Evolutionary conservation across 129 eudicot genomes (phyloP), one percentile per base, ranked within the genome.

Genomic region (Helianthus tuberosus): DNA sequence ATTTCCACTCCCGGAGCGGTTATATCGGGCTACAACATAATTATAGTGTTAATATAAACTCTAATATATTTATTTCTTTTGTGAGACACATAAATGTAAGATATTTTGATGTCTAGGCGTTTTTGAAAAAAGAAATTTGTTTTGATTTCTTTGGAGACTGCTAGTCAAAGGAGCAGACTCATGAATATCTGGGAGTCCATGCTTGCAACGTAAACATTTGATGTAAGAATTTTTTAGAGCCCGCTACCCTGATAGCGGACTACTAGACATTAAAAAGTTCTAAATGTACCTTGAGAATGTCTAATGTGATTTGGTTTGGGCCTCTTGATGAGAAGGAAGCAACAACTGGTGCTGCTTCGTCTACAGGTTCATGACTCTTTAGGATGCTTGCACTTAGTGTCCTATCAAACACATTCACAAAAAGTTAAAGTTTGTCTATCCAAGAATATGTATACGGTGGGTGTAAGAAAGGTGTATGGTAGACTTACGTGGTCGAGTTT

Each of bases 291-390:
- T 87, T 89, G 63, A 87, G 92, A 58, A 89, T 73, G 77, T 89
- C 89, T 1, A 12, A 69, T 32, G 96, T 85, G 53, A 84, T 77
- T 47, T 52, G 71, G 66, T 80, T 89, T 14, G 96, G 96, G 20
- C 96, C 92, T 52, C 96, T 79, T 11, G 96, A 86, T 8, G 96
- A 89, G 74, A 89, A 89, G 59, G 88, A 76, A 53, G 63, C 90
- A 5, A 89, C 93, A 44, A 66, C 67, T 11, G 96, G 96, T 35
- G 92, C 92, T 17, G 43, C 14, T 61, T 60, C 67, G 25, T 80
- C 85, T 11, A 72, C 76, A 5, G 43, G 71, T 57, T 81, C 86
- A 47, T 11, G 12, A 55, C 82, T 84, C 65, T 81, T 87, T 49
- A 71, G 48, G 12, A 86, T 86, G 23, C 52, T 86, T 43, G 75